Evolutionary conservation across 2,329 filamentous ascomycete species (phyloP), one percentile per base, ranked within the genome.

Genomic region (Scedosporium apiospermum): DNA sequence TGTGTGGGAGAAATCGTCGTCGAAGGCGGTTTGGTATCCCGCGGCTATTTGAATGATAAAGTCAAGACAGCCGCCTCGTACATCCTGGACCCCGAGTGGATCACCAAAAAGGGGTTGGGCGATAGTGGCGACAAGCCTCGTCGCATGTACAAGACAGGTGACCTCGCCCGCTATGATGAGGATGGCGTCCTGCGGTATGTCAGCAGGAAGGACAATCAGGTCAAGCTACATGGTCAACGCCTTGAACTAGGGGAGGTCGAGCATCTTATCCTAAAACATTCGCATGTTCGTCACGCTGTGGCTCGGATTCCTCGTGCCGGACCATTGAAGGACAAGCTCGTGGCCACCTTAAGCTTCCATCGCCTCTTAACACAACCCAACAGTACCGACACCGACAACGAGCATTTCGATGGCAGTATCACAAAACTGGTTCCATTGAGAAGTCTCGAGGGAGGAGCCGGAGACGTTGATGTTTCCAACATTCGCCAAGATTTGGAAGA

Each of bases 241-340:
- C 96, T 99, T 67, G 95, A 99, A 76, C 85, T 98, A 57, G 89
- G 88, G 66, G 95, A 98, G 67, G 96, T 98, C 67, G 93, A 98
- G 74, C 89, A 82, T 49, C 88, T 96, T 72, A 77, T 97, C 57
- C 7, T 41, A 4, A 58, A 6, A n/a, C 14, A 26, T n/a, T 16
- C 38, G 9, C 9, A 41, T 58, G 57, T 58, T 23, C 23, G 26
- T 16, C 57, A 58, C 4, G n/a, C n/a, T 16, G 27, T 41, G 10
- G 57, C 27, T 16, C n/a, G 6, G n/a, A 14, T 58, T 16, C 57
- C 57, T 12, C 27, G 34, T 4, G 6, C 12, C 16, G 57, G 57
- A 16, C 57, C 26, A 9, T 41, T n/a, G 12, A 41, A n/a, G 26
- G 14, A 42, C 14, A 58, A 58, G 57, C 23, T 58, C 14, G 57